Percentiles rank a stretch among this genome's conserved stretches.
Evolutionary conservation across 495 filamentous ascomycete species (phyloP).

Genomic region (Darksidea phi): DNA sequence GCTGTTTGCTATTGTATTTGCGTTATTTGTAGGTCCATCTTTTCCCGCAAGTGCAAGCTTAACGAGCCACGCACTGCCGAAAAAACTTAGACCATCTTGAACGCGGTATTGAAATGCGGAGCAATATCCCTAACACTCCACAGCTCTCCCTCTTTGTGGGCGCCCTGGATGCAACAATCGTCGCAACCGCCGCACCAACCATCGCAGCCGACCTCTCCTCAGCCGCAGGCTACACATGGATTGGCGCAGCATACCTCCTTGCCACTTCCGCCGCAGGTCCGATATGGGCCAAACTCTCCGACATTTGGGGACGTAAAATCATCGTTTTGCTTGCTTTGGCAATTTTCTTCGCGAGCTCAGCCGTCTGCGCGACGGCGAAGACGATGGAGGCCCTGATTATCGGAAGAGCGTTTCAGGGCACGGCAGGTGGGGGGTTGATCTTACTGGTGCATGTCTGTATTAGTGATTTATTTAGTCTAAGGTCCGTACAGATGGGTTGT

Average conservation of each 20-base stretch:
- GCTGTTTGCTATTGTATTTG: conserved; percentile 7
- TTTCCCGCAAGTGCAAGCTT: background rate
- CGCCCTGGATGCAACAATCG: conserved; percentile 64
- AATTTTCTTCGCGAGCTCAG: conserved; percentile 42
- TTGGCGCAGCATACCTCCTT: conserved; percentile 63
- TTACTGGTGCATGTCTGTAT: conserved; percentile 56
- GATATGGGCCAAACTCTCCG: conserved; percentile 59
- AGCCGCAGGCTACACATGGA: conserved; percentile 63
- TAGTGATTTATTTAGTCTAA: conserved; percentile 58
- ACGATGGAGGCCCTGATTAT: conserved; percentile 57
- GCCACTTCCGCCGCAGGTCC: conserved; percentile 54
- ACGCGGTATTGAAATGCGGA: too few species aligned
- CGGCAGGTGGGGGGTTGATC: conserved; percentile 55
- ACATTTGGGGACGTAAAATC: conserved; percentile 62
- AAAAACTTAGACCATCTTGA: background rate
- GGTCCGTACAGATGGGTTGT: conserved; percentile 43
- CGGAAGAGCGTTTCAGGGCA: conserved; percentile 56
- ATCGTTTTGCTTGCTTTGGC: conserved; percentile 52
- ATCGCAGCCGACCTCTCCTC: conserved; percentile 59
- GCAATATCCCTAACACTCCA: background rate
- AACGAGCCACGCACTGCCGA: background rate
- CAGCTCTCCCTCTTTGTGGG: conserved; percentile 54
- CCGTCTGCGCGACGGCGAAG: conserved; percentile 51
- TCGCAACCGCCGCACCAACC: conserved; percentile 58
- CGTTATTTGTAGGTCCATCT: conserved; percentile 17